Evolutionary conservation across 2,329 filamentous ascomycete genomes (phyloP).

Genomic region (Arthrobotrys megalospora): DNA sequence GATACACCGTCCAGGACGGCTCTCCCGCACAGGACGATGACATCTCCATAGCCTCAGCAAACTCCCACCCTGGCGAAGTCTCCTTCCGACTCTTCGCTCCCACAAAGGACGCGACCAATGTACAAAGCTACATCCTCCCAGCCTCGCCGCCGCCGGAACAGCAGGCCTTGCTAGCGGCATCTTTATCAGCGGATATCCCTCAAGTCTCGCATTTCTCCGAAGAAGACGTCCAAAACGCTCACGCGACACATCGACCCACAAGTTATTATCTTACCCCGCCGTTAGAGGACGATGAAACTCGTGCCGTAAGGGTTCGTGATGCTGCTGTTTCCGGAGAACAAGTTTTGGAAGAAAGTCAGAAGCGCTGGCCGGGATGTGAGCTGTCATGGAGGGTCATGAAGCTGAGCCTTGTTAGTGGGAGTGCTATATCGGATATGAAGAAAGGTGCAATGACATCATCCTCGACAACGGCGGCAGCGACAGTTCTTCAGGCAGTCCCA

Average conservation of each 20-base stretch:
- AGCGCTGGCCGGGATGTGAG: conserved; percentile 48
- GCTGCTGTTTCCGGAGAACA: conserved; percentile 50
- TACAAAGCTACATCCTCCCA: conserved; percentile 50
- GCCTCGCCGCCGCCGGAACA: conserved; percentile 49
- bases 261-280: conserved; percentile 57
- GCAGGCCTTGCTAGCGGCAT: conserved; percentile 20
- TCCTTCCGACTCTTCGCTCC: conserved; percentile 57
- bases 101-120: conserved; percentile 27
- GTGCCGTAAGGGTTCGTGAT: conserved; percentile 24
- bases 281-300: conserved; percentile 38
- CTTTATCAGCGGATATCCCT: conserved; percentile 29
- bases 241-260: conserved; percentile 51
- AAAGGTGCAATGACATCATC: not conserved
- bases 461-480: not conserved
- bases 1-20: conserved; percentile 41
- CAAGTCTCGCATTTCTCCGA: conserved; percentile 40
- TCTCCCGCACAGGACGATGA: conserved; percentile 17
- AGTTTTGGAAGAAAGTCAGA: conserved; percentile 30
- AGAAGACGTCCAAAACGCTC: conserved; percentile 45
- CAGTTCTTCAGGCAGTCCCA: conserved; percentile 5
- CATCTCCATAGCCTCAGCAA: conserved; percentile 27
- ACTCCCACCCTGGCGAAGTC: conserved; percentile 36
- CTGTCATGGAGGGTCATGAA: conserved; percentile 48
- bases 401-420: conserved; percentile 13
- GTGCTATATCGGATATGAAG: not conserved